phyloP scores from a whole-genome alignment of 345 rosid genomes.

The Pseudoturritis turrita region DNA sequence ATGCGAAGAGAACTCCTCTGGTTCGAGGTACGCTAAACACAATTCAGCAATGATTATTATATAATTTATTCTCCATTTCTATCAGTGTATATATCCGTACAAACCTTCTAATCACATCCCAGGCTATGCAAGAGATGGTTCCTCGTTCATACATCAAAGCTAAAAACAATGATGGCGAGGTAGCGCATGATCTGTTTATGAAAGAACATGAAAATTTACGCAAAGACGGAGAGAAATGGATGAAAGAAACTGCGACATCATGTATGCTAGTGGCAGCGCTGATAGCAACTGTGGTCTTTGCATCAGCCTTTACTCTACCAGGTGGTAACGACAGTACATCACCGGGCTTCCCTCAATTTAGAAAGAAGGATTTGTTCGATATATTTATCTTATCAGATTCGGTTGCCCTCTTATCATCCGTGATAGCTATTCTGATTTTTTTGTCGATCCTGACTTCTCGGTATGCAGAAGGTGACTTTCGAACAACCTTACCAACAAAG shows the following conservation, averaged over 20 bases:
- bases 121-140: not conserved
- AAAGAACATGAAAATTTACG: not conserved
- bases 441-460: conserved; percentile 37
- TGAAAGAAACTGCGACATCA: conserved; percentile 32
- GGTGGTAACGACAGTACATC: conserved; percentile 45
- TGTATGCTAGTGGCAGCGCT: conserved; percentile 36
- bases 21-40: conserved; percentile 35
- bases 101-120: no score
- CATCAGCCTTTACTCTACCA: conserved; percentile 37
- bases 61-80: no score
- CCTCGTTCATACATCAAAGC: not conserved
- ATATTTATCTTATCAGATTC: conserved; percentile 34
- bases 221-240: conserved; percentile 34
- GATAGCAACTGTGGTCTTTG: conserved; percentile 38
- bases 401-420: conserved; percentile 30
- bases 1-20: conserved; percentile 38
- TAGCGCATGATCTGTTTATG: not conserved
- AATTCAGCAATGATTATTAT: no score
- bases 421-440: conserved; percentile 34
- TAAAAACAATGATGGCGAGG: not conserved
- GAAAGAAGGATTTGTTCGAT: conserved; percentile 11
- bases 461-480: conserved; percentile 34
- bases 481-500: conserved; percentile 26
- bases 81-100: no score
- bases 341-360: conserved; percentile 29